Base-by-base conservation (phyloP, 306 rosid species). In the Spatholobus suberectus region DNA sequence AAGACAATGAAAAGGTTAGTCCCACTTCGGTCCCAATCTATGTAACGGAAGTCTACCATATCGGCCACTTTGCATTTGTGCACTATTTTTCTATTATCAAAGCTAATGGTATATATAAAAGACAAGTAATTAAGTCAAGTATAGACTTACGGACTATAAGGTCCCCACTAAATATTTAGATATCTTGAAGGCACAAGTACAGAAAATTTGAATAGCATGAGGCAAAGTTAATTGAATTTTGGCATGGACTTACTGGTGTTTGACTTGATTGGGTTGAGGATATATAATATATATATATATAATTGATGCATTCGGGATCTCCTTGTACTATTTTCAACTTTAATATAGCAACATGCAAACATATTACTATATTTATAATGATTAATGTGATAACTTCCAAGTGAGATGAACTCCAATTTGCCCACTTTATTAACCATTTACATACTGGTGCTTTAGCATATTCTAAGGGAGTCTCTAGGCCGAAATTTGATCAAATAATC, bases 81-180 rank as follows among this genome's bases (percentile, higher is more conserved):
- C 82, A 80, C 83, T 62, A 24, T 63, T 10, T 10, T 12, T 9
- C 51, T 44, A 41, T 21, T 73, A 65, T 73, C 83, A 67, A 29
- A 29, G 32, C 32, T 29, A 29, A 76, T 80, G 83, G 80, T 87
- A 77, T 84, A 72, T 46, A 15, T 27, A 81, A 71, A 76, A 55
- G 81, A 80, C 76, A 72, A 76, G 24, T 47, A 46, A 68, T n/a
- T n/a, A n/a, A n/a, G 32, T 74, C 76, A 83, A 29, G 83, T 21
- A 69, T 69, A 51, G 49, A 74, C 54, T 27, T 5, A 81, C 38
- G 82, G 75, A 69, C 66, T 65, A n/a, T n/a, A 57, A 20, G 86
- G 86, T 84, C 86, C 88, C 90, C 84, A 77, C 79, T 29, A 37
- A 58, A 21, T n/a, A n/a, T n/a, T 68, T 68, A 40, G n/a, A 40